These are phyloP conservation scores for Hordeum marinum DNA, from an alignment of 176 grass and related monocot species.

Conservation along the genomic window DNA sequence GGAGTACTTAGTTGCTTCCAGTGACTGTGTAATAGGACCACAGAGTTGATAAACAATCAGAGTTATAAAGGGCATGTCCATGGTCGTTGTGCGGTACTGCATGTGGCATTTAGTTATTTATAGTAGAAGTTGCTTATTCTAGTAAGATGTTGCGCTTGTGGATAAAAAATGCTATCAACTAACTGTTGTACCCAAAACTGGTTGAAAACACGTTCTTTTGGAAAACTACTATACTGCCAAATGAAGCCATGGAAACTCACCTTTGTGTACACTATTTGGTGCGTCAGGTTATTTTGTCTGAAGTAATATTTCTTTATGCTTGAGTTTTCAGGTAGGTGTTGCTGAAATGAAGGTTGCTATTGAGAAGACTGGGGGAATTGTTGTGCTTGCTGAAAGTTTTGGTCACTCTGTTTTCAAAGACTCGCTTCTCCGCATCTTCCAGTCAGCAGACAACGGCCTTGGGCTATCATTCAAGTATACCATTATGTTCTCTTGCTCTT, in stretches of 20 bases:
- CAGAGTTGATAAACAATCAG: background rate
- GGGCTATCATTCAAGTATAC: constrained; percentile 93
- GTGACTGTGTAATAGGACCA: background rate
- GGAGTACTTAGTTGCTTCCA: background rate
- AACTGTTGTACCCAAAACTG: background rate
- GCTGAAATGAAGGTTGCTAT: constrained; percentile 96
- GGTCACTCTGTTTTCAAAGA: constrained; percentile 96
- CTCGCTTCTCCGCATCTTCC: constrained; percentile 75
- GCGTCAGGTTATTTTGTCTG: constrained; percentile 16
- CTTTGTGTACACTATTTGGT: background rate
- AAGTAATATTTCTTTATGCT: constrained; percentile 26
- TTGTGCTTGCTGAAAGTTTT: constrained; percentile 95
- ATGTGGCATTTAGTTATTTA: background rate
- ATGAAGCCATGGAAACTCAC: background rate
- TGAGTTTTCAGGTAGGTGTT: constrained; percentile 64
- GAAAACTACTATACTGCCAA: background rate
- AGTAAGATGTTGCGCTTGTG: background rate
- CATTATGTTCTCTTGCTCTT: background rate
- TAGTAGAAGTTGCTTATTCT: background rate
- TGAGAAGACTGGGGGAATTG: constrained; percentile 87
- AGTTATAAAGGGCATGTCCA: background rate
- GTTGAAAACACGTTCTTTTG: background rate
- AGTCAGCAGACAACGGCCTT: constrained; percentile 68
- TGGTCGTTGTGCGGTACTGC: background rate
- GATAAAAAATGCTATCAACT: background rate